Evolutionary conservation across 352 stramenopile species (phyloP).

Genomic region (Phytophthora foliorum): DNA sequence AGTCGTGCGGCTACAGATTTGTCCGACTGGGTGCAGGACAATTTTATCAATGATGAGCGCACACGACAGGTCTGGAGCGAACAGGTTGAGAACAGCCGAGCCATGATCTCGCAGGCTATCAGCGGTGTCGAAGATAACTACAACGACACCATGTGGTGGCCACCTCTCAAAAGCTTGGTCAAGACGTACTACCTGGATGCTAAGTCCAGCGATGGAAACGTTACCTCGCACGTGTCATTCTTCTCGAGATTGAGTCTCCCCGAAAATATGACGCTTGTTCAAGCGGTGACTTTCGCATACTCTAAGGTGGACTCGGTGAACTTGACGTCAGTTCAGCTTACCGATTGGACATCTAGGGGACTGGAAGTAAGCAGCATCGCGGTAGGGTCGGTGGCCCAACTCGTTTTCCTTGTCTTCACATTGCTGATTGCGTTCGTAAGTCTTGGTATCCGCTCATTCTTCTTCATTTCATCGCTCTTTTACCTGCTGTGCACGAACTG

Average conservation of each 20-base stretch:
- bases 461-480: slow-evolving; percentile 91
- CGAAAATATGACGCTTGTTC: slow-evolving; percentile 86
- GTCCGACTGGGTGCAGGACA: slow-evolving; percentile 85
- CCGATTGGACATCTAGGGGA: slow-evolving; percentile 86
- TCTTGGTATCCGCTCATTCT: slow-evolving; percentile 86
- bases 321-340: slow-evolving; percentile 86
- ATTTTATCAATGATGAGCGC: slow-evolving; percentile 91
- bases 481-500: slow-evolving; percentile 89
- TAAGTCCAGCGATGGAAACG: slow-evolving; percentile 67
- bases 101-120: slow-evolving; percentile 84
- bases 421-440: slow-evolving; percentile 89
- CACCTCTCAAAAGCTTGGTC: slow-evolving; percentile 81
- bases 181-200: slow-evolving; percentile 87
- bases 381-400: slow-evolving; percentile 82
- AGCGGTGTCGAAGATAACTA: slow-evolving; percentile 88
- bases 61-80: slow-evolving; percentile 86
- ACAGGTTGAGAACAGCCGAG: slow-evolving; percentile 83
- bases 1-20: slow-evolving; percentile 77
- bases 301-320: slow-evolving; percentile 90
- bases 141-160: slow-evolving; percentile 93
- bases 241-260: slow-evolving; percentile 69
- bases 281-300: slow-evolving; percentile 81
- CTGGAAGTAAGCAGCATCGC: slow-evolving; percentile 87
- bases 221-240: slow-evolving; percentile 54
- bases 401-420: slow-evolving; percentile 82